Evolutionary conservation across 2,329 filamentous ascomycete genomes (phyloP), one percentile per base, ranked within the genome.

Genomic region (Trichoderma breve): DNA sequence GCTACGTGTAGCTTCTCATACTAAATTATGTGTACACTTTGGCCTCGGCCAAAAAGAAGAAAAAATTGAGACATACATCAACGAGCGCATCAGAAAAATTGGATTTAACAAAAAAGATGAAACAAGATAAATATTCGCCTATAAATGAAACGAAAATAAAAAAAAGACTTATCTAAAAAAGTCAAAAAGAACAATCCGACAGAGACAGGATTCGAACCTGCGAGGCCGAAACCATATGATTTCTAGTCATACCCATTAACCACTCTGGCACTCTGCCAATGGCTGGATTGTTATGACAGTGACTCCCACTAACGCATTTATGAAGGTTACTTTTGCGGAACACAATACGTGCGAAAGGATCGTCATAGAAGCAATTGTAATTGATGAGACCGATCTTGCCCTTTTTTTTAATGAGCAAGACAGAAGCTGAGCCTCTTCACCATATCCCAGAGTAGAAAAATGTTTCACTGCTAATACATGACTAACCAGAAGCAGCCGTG

Each of bases 181-280:
- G 15, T 15, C 36, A 67, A 67, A 36, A 67, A 57, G 32, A 58
- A 67, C 53, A 14, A 70, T 26, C 47, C 68, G 68, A 71, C 68
- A 55, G 68, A 71, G 68, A 71, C 68, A 71, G 68, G 68, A 71
- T 71, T 71, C 68, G 68, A 71, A 71, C 68, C 68, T 71, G 68
- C 39, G 68, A 71, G 68, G 68, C 68, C 68, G 68, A 71, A 71
- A 51, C 68, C 68, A 71, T 71, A 71, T 71, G 68, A 71, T 71
- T 71, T 71, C 68, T 71, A 71, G 68, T 71, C 68, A 71, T 71
- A 71, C 68, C 68, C 68, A 71, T 71, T 71, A 71, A 71, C 68
- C 68, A 71, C 68, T 71, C 68, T 71, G 68, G 68, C 68, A 71
- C 68, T 71, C 68, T 55, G 68, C 68, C 68, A 32, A 14, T 26